Conservation (phyloP, 2,329 filamentous ascomycete genomes). For the Grosmannia serpens region DNA sequence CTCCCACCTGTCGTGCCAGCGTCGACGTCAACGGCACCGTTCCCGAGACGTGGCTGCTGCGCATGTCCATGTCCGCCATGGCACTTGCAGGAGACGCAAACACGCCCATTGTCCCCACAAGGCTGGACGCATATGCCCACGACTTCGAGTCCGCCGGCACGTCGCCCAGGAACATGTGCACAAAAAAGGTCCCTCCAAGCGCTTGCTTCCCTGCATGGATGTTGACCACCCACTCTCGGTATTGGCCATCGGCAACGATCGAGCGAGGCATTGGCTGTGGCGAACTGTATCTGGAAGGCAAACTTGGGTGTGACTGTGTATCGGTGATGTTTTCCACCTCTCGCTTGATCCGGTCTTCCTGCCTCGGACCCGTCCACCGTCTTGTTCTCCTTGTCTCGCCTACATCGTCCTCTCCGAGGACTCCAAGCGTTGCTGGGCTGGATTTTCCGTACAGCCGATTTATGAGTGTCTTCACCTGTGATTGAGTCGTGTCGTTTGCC, state of each 20-base stretch:
- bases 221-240: conserved; percentile 58
- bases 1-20: conserved; percentile 30
- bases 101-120: conserved; percentile 50
- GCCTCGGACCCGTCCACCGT: not conserved
- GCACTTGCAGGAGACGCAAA: conserved; percentile 27
- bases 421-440: conserved; percentile 22
- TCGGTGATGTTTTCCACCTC: not conserved
- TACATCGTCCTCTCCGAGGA: not conserved
- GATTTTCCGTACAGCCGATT: conserved; percentile 50
- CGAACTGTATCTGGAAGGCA: not conserved
- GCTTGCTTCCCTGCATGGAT: conserved; percentile 50
- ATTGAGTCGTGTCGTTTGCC: conserved; percentile 22
- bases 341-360: not conserved
- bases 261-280: conserved; percentile 1
- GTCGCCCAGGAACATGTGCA: conserved; percentile 58
- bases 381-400: not conserved
- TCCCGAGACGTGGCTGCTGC: conserved; percentile 30
- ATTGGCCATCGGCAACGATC: conserved; percentile 27
- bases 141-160: conserved; percentile 27
- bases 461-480: conserved; percentile 37
- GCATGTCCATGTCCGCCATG: conserved; percentile 14
- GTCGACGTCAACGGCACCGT: conserved; percentile 40
- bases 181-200: conserved; percentile 47
- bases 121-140: conserved; percentile 42
- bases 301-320: not conserved